A percentile compares a stretch with the other conserved stretches of the same genome.
Evolutionary conservation across 2,329 filamentous ascomycete genomes (phyloP).

Genomic region (Pseudogymnoascus sp.): DNA sequence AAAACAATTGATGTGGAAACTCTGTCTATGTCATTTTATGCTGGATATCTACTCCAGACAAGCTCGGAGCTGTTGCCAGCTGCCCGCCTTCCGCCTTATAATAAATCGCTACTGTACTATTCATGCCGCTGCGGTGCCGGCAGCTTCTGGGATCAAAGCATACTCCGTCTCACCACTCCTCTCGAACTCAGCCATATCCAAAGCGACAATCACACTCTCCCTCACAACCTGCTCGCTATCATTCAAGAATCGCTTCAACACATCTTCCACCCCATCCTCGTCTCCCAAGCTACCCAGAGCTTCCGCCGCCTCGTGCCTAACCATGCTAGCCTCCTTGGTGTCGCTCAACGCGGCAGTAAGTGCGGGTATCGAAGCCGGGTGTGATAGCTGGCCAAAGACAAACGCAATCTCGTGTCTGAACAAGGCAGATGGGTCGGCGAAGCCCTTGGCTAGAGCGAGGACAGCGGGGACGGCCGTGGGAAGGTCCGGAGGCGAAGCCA

Average conservation of each 20-base stretch:
- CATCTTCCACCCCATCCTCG: constrained; percentile 85
- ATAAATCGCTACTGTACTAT: neutral
- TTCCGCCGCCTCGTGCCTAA: constrained; percentile 94
- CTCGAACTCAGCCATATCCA: constrained; percentile 98
- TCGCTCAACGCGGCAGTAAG: constrained; percentile 72
- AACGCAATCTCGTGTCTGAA: constrained; percentile 98
- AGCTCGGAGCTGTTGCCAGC: neutral
- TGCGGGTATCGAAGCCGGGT: constrained; percentile 92
- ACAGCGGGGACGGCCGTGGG: constrained; percentile 85
- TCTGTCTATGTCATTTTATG: constrained; percentile 5
- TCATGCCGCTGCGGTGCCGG: constrained; percentile 11
- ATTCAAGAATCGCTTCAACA: constrained; percentile 71
- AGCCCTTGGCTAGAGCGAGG: constrained; percentile 74
- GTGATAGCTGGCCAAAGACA: constrained; percentile 91
- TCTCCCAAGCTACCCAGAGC: constrained; percentile 90
- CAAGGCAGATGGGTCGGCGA: constrained; percentile 77
- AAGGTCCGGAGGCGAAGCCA: constrained; percentile 85
- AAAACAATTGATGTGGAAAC: constrained; percentile 29
- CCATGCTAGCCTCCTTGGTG: constrained; percentile 82
- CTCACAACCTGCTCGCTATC: constrained; percentile 90
- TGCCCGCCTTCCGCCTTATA: neutral
- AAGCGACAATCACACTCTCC: constrained; percentile 87
- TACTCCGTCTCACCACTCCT: constrained; percentile 84
- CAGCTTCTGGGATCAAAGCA: constrained; percentile 69
- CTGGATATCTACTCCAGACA: constrained; percentile 6